phyloP scores from a whole-genome alignment of 1,284 basidiomycete genomes.

The Fomitopsis schrenkii region DNA sequence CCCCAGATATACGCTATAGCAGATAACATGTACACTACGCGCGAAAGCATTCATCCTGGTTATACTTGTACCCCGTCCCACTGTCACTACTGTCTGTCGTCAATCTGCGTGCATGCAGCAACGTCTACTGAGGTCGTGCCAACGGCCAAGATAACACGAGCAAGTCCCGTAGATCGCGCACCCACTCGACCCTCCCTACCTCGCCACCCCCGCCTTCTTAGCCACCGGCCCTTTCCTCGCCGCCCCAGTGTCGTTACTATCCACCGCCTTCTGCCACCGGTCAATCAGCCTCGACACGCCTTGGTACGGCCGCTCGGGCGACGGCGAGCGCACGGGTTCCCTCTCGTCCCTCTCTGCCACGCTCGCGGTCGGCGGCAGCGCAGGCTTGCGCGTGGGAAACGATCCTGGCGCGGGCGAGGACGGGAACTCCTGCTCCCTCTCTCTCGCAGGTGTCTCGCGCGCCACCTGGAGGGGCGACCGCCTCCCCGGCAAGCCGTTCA shows the following conservation, averaged over 20 bases:
- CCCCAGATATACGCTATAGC: not conserved
- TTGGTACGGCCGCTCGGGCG: constrained; percentile 72
- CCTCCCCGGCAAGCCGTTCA: constrained; percentile 17
- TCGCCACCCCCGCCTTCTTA: constrained; percentile 15
- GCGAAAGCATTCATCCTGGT: not conserved
- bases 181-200: constrained; percentile 1
- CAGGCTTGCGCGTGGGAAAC: constrained; percentile 7
- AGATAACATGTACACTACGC: constrained; percentile 1
- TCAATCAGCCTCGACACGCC: constrained; percentile 80
- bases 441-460: constrained; percentile 5
- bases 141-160: not conserved
- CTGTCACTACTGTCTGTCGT: not conserved
- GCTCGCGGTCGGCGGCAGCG: not conserved
- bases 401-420: constrained; percentile 1
- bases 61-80: not conserved
- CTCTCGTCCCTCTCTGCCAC: constrained; percentile 1
- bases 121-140: not conserved
- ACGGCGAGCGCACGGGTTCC: constrained; percentile 40
- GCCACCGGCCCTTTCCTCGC: constrained; percentile 11
- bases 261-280: constrained; percentile 78
- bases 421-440: not conserved
- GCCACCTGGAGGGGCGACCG: constrained; percentile 21
- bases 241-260: constrained; percentile 40
- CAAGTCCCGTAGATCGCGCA: not conserved
- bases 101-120: not conserved